Percentiles rank a stretch among this genome's conserved stretches.
These are phyloP conservation scores for Lecanoromycetidae sp. DNA, from an alignment of 2,329 filamentous ascomycete species.

Conservation along the genomic window DNA sequence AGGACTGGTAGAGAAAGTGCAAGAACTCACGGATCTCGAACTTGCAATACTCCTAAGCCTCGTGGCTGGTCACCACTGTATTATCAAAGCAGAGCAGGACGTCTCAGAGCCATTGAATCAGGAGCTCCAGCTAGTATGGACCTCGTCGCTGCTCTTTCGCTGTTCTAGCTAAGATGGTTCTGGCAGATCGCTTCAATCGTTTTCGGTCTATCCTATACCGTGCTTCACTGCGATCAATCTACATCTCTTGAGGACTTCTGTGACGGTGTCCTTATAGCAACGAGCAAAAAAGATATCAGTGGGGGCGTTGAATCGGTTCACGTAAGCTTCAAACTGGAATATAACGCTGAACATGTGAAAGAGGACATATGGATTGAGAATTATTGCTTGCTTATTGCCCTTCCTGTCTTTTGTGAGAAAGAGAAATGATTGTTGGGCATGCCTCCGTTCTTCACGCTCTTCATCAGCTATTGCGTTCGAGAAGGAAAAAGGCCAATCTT, in stretches of 20 bases:
- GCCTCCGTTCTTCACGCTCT: too few species aligned
- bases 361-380: too few species aligned
- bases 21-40: slow-evolving; percentile 74
- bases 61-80: slow-evolving; percentile 71
- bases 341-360: not conserved
- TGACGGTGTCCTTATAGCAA: slow-evolving; percentile 46
- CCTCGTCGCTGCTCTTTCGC: not conserved
- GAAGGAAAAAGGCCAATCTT: too few species aligned
- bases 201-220: slow-evolving; percentile 58
- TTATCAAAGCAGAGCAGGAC: slow-evolving; percentile 60
- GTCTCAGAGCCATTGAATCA: slow-evolving; percentile 55
- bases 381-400: too few species aligned
- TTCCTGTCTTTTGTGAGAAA: too few species aligned
- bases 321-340: not conserved
- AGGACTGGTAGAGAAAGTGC: slow-evolving; percentile 54
- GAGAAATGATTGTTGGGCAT: too few species aligned
- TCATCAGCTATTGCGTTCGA: too few species aligned
- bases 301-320: not conserved
- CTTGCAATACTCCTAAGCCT: slow-evolving; percentile 74
- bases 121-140: slow-evolving; percentile 56
- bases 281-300: not conserved
- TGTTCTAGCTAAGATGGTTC: not conserved
- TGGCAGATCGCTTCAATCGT: slow-evolving; percentile 52
- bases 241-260: slow-evolving; percentile 76
- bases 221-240: slow-evolving; percentile 59